Evolutionary conservation across 2,329 filamentous ascomycete species (phyloP).

Genomic region (Diaporthe aspalathi): DNA sequence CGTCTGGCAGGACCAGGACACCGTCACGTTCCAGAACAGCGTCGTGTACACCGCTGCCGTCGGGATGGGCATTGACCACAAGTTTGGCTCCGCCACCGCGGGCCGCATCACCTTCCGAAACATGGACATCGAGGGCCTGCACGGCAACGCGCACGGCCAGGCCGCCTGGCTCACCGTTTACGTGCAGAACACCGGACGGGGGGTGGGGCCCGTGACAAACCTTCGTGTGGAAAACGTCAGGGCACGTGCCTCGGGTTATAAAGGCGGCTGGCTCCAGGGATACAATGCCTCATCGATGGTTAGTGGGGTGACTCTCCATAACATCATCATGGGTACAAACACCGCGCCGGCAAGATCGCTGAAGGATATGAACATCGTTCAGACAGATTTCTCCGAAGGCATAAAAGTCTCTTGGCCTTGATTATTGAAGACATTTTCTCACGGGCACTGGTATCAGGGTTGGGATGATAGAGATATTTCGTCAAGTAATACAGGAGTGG

Average conservation of each 20-base stretch:
- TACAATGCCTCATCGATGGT: slow-evolving; percentile 19
- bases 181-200: not conserved
- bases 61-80: slow-evolving; percentile 8
- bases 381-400: slow-evolving; percentile 5
- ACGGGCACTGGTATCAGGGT: too few relatives aligned
- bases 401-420: slow-evolving; percentile 16
- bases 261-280: slow-evolving; percentile 15
- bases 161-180: not conserved
- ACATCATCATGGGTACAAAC: slow-evolving; percentile 9
- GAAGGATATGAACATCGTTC: slow-evolving; percentile 14
- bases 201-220: not conserved
- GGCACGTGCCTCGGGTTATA: not conserved
- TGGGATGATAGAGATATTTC: rapidly evolving
- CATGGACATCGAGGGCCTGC: slow-evolving; percentile 18
- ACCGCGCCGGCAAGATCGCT: not conserved
- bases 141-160: slow-evolving; percentile 11
- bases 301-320: not conserved
- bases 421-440: not conserved
- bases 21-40: slow-evolving; percentile 5
- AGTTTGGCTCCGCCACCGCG: not conserved
- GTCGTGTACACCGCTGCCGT: slow-evolving; percentile 6
- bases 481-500: too few relatives aligned
- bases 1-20: slow-evolving; percentile 15
- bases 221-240: slow-evolving; percentile 10
- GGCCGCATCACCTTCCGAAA: slow-evolving; percentile 4